Conservation (phyloP, 1,284 basidiomycete genomes). For the Cutaneotrichosporon sp. region DNA sequence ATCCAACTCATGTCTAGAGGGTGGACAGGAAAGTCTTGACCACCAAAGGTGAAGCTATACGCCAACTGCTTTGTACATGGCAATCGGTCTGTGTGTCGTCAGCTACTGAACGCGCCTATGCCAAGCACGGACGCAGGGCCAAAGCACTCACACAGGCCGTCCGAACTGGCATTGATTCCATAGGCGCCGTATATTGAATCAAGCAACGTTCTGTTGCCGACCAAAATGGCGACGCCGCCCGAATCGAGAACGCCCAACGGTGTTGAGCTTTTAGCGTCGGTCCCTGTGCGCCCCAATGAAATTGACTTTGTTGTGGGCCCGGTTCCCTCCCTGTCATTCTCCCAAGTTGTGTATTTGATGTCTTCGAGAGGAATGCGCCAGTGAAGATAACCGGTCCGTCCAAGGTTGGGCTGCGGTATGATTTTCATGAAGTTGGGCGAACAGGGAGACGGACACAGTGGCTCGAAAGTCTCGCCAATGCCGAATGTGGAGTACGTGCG, state of each 20-base stretch:
- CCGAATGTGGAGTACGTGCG: conserved; percentile 39
- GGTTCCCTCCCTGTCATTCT: conserved; percentile 22
- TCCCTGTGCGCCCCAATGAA: conserved; percentile 27
- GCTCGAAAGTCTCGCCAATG: conserved; percentile 31
- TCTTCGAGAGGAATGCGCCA: conserved; percentile 36
- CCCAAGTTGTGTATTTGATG: conserved; percentile 28
- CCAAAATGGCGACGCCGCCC: conserved; percentile 43
- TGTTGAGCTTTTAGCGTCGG: conserved; percentile 20
- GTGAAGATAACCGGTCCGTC: conserved; percentile 39
- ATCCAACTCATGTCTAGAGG: conserved; percentile 46
- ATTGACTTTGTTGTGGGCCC: conserved; percentile 22
- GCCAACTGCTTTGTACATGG: conserved; percentile 41
- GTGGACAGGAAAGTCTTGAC: conserved; percentile 35
- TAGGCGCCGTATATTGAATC: conserved; percentile 40
- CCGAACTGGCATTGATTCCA: conserved; percentile 31
- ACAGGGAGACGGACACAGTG: conserved; percentile 39
- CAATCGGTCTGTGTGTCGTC: conserved; percentile 37
- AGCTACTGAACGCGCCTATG: background rate
- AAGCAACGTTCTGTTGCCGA: conserved; percentile 28
- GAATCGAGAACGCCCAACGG: conserved; percentile 46
- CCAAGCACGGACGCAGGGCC: too few relatives aligned
- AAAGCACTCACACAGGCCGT: conserved; percentile 35
- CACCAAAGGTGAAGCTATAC: conserved; percentile 39
- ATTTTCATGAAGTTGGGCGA: conserved; percentile 36
- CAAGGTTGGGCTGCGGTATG: conserved; percentile 36